Conservation (phyloP, 257 asterid species). For the Cinchona pubescens region DNA sequence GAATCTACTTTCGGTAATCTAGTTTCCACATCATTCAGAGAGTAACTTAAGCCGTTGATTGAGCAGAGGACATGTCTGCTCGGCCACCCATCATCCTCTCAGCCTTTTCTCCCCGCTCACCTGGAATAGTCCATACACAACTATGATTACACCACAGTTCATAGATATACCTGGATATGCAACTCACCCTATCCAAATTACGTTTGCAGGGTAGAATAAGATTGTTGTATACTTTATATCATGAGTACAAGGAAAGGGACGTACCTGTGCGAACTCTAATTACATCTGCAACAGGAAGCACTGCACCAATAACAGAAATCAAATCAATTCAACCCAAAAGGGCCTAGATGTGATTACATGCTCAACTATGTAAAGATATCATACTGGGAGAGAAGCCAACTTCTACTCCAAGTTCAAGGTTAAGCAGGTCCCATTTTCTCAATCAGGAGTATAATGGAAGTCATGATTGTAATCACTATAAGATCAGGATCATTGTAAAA, state of each 20-base stretch:
- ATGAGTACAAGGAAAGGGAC: neutral
- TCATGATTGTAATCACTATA: neutral
- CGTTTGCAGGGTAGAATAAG: neutral
- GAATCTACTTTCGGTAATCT: no score
- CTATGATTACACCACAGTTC: neutral
- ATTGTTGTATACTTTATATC: neutral
- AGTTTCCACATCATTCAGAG: neutral
- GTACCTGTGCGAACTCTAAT: conserved; percentile 93
- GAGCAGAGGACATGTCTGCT: conserved; percentile 45
- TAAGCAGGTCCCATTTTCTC: neutral
- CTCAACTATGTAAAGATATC: neutral
- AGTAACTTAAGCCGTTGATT: neutral
- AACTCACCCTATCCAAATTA: neutral
- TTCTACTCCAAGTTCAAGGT: neutral
- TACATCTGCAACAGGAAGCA: conserved; percentile 75
- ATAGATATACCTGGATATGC: neutral
- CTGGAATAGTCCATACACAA: conserved; percentile 30
- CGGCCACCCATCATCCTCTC: conserved; percentile 93
- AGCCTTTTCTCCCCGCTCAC: conserved; percentile 83
- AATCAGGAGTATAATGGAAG: neutral
- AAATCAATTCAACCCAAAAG: neutral
- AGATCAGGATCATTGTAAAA: neutral
- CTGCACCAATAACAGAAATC: conserved; percentile 49
- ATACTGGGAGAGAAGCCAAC: neutral
- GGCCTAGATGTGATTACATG: neutral